Conservation (phyloP, 2,329 filamentous ascomycete genomes). For the Aspergillus sp. region DNA sequence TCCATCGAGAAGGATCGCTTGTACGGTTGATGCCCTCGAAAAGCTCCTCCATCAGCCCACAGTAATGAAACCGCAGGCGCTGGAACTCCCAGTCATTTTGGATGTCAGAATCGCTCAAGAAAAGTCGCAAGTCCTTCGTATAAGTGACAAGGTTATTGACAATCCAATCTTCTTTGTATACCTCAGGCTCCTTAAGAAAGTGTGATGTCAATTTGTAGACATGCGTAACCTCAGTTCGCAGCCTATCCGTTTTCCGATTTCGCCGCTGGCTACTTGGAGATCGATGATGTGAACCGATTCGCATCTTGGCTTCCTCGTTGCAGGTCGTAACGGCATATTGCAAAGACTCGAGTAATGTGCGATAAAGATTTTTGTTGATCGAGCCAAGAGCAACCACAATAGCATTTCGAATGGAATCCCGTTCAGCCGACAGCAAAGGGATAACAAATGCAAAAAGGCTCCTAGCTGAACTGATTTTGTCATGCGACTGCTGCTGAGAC, state of each 20-base stretch:
- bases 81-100: constrained; percentile 95
- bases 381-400: constrained; percentile 89
- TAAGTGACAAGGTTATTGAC: constrained; percentile 84
- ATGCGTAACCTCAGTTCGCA: constrained; percentile 92
- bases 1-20: constrained; percentile 83
- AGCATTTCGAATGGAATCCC: constrained; percentile 77
- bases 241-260: constrained; percentile 76
- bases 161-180: constrained; percentile 86
- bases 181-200: constrained; percentile 72
- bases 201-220: constrained; percentile 92
- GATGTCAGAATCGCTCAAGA: constrained; percentile 89
- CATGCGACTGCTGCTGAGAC: constrained; percentile 59
- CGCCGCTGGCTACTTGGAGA: constrained; percentile 76
- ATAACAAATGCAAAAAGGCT: constrained; percentile 89
- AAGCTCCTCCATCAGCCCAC: constrained; percentile 84
- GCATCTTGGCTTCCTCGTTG: constrained; percentile 80
- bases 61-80: constrained; percentile 86
- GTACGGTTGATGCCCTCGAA: constrained; percentile 88
- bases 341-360: constrained; percentile 81
- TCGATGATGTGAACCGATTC: constrained; percentile 71
- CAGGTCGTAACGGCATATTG: constrained; percentile 81
- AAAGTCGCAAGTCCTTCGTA: constrained; percentile 86
- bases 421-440: constrained; percentile 75
- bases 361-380: constrained; percentile 91
- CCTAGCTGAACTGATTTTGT: constrained; percentile 80